phyloP scores from a whole-genome alignment of 1,284 basidiomycete genomes.

The Ceratobasidium sp. region DNA sequence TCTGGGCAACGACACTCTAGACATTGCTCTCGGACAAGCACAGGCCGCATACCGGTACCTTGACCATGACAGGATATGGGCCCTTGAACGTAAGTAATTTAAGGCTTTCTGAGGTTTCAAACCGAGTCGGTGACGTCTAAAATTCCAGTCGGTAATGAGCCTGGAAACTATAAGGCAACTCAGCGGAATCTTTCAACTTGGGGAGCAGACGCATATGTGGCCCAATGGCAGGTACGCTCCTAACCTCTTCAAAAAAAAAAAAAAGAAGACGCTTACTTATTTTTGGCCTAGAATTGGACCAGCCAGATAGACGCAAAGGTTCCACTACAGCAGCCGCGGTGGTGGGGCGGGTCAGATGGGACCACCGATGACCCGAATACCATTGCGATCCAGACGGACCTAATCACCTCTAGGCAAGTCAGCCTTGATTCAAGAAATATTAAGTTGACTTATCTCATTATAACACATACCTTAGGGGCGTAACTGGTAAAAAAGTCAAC shows the following conservation, averaged over 20 bases:
- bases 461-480: constrained; percentile 2
- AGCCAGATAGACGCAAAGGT: constrained; percentile 41
- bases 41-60: constrained; percentile 40
- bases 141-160: constrained; percentile 48
- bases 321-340: constrained; percentile 19
- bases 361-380: constrained; percentile 43
- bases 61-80: constrained; percentile 19
- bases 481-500: constrained; percentile 37
- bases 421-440: neutral
- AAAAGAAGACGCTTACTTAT: neutral
- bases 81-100: constrained; percentile 44
- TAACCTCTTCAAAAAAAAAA: no score
- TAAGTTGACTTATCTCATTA: neutral
- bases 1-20: constrained; percentile 47
- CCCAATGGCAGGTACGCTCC: constrained; percentile 43
- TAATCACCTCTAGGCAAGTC: constrained; percentile 41
- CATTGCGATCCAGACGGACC: constrained; percentile 34
- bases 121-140: neutral
- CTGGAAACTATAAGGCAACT: constrained; percentile 47
- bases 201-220: constrained; percentile 42
- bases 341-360: constrained; percentile 34
- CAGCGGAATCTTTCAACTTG: constrained; percentile 45
- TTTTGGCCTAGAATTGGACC: constrained; percentile 40
- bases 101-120: no score
- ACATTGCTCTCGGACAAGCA: constrained; percentile 46